These are phyloP conservation scores for Viola pubescens DNA, from an alignment of 441 rosid genomes.

Conservation along the genomic window DNA sequence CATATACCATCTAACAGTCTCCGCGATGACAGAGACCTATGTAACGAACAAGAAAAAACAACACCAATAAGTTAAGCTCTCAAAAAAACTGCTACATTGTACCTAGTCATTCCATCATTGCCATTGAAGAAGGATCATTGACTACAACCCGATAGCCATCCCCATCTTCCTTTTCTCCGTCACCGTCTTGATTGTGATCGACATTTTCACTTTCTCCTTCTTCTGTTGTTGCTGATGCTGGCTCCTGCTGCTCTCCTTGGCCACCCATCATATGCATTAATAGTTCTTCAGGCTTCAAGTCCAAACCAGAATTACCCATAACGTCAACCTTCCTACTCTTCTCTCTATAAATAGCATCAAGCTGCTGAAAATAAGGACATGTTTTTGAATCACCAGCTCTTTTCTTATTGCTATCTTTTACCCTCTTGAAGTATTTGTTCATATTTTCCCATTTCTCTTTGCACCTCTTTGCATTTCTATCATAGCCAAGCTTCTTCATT, in stretches of 20 bases:
- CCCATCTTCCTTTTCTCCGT: constrained; percentile 23
- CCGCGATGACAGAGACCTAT: constrained; percentile 8
- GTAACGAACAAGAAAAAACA: constrained; percentile 1
- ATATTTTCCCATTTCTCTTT: constrained; percentile 80
- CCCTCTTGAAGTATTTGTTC: constrained; percentile 69
- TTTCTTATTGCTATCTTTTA: constrained; percentile 53
- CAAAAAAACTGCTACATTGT: not conserved
- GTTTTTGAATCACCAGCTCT: constrained; percentile 54
- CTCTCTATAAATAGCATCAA: constrained; percentile 45
- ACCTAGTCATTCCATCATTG: constrained; percentile 25
- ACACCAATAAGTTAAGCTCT: constrained; percentile 9
- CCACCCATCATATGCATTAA: constrained; percentile 39
- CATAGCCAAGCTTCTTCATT: constrained; percentile 52
- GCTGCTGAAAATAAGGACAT: constrained; percentile 57
- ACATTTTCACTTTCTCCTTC: constrained; percentile 28
- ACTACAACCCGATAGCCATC: constrained; percentile 24
- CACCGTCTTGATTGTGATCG: constrained; percentile 29
- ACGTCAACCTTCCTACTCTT: constrained; percentile 28
- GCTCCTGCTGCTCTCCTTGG: constrained; percentile 32
- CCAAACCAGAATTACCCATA: constrained; percentile 21
- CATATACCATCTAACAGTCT: not conserved
- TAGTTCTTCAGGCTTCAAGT: constrained; percentile 52
- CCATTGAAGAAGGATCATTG: constrained; percentile 28
- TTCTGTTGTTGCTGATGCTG: constrained; percentile 26
- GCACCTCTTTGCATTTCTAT: constrained; percentile 55